phyloP scores from a whole-genome alignment of 495 filamentous ascomycete genomes.

The Elasticomyces elasticus region DNA sequence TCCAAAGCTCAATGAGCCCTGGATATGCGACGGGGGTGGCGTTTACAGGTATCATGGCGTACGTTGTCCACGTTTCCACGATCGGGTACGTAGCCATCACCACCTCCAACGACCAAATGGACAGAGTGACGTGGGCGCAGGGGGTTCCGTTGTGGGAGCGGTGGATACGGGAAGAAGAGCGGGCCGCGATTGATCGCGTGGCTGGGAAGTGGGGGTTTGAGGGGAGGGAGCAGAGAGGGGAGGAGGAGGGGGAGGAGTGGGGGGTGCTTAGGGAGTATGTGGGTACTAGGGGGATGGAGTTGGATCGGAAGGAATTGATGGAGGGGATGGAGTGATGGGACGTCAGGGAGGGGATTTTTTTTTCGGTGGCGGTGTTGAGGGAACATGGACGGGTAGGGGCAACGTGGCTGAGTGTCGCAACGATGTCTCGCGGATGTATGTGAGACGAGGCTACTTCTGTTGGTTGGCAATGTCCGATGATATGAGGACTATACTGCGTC shows the following conservation, averaged over 20 bases:
- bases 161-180: slow-evolving; percentile 90
- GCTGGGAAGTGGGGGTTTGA: slow-evolving; percentile 84
- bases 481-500: no score
- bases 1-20: slow-evolving; percentile 63
- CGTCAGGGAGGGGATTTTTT: no score
- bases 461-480: no score
- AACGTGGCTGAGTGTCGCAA: no score
- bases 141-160: slow-evolving; percentile 71
- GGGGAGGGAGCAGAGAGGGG: slow-evolving; percentile 64
- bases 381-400: no score
- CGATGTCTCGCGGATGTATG: no score
- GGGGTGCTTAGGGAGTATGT: slow-evolving; percentile 71
- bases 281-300: slow-evolving; percentile 69
- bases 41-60: slow-evolving; percentile 71
- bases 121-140: slow-evolving; percentile 74
- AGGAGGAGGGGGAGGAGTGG: slow-evolving; percentile 88
- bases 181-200: slow-evolving; percentile 77
- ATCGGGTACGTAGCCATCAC: slow-evolving; percentile 75
- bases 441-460: no score
- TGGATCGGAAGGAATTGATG: slow-evolving; percentile 82
- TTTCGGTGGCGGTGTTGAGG: no score
- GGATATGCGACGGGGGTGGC: slow-evolving; percentile 61
- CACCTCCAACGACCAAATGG: slow-evolving; percentile 89
- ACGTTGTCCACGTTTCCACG: slow-evolving; percentile 64
- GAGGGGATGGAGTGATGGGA: slow-evolving; percentile 65